A percentile compares a stretch with the other conserved stretches of the same genome.
Evolutionary conservation across 352 stramenopile species (phyloP).

Genomic region (Globisporangium rhizosaccharum): DNA sequence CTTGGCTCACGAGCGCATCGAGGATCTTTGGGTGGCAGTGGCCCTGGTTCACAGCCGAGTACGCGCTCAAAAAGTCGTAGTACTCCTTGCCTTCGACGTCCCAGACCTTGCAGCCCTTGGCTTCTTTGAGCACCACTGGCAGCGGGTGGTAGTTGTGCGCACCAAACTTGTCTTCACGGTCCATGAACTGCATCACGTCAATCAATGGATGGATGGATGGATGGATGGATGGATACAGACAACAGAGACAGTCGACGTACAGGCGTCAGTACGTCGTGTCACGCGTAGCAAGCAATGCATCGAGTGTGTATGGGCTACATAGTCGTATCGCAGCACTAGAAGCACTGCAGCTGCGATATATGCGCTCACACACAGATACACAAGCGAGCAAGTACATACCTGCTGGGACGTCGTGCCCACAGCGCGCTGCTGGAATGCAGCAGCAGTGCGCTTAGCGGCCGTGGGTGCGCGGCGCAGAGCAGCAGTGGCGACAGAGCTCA

Average conservation of each 20-base stretch:
- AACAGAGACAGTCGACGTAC: not conserved
- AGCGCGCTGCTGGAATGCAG: conserved; percentile 16
- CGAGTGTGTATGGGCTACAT: too few species aligned
- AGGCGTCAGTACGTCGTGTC: too few species aligned
- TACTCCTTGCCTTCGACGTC: conserved; percentile 97
- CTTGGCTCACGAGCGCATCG: conserved; percentile 90
- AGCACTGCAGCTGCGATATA: not conserved
- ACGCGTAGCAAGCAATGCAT: too few species aligned
- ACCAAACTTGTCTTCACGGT: conserved; percentile 89
- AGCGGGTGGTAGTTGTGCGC: conserved; percentile 99
- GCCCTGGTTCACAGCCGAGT: conserved; percentile 91
- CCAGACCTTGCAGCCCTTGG: conserved; percentile 93
- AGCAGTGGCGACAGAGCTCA: conserved; percentile 7
- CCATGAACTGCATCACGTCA: conserved; percentile 50
- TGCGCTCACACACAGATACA: not conserved
- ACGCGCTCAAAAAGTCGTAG: conserved; percentile 96
- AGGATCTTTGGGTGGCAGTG: conserved; percentile 99
- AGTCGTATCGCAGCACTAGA: not conserved
- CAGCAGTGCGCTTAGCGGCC: conserved; percentile 6
- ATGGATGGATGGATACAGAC: not conserved
- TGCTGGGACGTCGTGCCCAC: conserved; percentile 35
- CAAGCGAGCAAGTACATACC: conserved; percentile 15
- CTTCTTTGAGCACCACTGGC: conserved; percentile 93
- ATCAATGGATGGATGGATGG: too few species aligned
- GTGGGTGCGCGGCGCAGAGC: conserved; percentile 2